phyloP scores from a whole-genome alignment of 2,329 filamentous ascomycete genomes.

The Penicillium sp. region DNA sequence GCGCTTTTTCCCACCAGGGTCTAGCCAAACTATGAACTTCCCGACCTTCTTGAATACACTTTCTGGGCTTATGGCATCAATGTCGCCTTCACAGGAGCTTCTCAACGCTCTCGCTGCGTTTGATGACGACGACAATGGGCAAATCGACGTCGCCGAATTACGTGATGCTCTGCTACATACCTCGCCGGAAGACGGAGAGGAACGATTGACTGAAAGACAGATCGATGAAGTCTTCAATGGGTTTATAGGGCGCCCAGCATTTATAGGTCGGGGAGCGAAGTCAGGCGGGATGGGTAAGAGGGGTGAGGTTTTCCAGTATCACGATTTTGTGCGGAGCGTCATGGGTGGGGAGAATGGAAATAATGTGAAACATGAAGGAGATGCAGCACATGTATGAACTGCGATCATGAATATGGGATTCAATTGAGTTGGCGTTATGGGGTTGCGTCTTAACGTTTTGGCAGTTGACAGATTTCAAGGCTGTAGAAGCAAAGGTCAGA shows the following conservation, averaged over 20 bases:
- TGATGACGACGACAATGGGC: constrained; percentile 91
- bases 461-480: neutral
- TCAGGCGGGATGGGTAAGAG: constrained; percentile 57
- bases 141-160: constrained; percentile 80
- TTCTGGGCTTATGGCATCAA: constrained; percentile 67
- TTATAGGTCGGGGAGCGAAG: constrained; percentile 57
- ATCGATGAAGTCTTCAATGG: constrained; percentile 84
- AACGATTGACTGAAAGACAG: constrained; percentile 65
- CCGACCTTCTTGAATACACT: constrained; percentile 82
- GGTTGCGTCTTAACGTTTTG: neutral
- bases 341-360: constrained; percentile 51
- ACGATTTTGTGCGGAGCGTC: constrained; percentile 79
- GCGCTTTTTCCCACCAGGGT: constrained; percentile 74
- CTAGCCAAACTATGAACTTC: constrained; percentile 72
- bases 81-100: constrained; percentile 77
- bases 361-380: constrained; percentile 23
- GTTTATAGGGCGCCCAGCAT: constrained; percentile 79
- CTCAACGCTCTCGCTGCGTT: constrained; percentile 90
- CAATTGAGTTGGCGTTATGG: constrained; percentile 15
- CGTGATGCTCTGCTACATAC: constrained; percentile 81
- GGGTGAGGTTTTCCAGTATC: constrained; percentile 89
- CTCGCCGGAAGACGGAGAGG: constrained; percentile 68
- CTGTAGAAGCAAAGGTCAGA: neutral
- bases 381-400: constrained; percentile 12
- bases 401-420: constrained; percentile 2